phyloP scores from a whole-genome alignment of 345 rosid genomes.

The Triadica sebifera region DNA sequence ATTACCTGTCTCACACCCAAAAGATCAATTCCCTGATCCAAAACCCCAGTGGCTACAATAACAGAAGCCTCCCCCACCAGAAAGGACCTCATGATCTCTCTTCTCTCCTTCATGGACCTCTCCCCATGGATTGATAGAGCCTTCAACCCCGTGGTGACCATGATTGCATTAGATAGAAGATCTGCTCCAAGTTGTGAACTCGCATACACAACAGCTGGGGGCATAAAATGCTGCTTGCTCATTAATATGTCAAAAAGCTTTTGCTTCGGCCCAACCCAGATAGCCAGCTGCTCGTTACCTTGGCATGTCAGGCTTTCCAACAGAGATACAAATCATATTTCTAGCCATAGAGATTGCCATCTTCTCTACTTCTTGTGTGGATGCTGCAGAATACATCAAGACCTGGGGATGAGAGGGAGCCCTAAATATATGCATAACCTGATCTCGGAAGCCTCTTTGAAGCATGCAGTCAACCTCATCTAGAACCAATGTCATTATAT shows the following conservation, averaged over 20 bases:
- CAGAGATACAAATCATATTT: constrained; percentile 42
- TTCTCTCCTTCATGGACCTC: constrained; percentile 88
- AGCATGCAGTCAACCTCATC: constrained; percentile 98
- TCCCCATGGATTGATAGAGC: constrained; percentile 85
- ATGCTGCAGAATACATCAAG: constrained; percentile 79
- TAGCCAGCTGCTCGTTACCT: constrained; percentile 72
- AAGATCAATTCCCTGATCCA: constrained; percentile 83
- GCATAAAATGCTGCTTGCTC: constrained; percentile 72
- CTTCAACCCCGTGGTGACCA: constrained; percentile 64
- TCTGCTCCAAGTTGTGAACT: constrained; percentile 90
- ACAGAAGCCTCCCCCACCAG: constrained; percentile 71
- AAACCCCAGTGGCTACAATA: constrained; percentile 76
- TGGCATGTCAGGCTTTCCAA: constrained; percentile 66
- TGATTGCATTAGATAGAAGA: constrained; percentile 74
- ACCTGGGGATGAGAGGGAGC: constrained; percentile 78
- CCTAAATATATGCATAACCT: constrained; percentile 78
- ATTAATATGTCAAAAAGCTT: constrained; percentile 81
- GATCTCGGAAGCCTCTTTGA: constrained; percentile 82
- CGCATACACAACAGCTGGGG: constrained; percentile 77
- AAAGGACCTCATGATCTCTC: constrained; percentile 66
- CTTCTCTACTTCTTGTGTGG: constrained; percentile 65
- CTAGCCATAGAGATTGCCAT: constrained; percentile 54
- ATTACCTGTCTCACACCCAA: constrained; percentile 80
- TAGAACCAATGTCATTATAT: constrained; percentile 50
- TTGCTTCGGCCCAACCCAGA: constrained; percentile 91